A percentile compares a stretch with the other conserved stretches of the same genome.
These are phyloP conservation scores for Choanephora cucurbitarum DNA, from an alignment of 371 early-diverging fungal genomes.

Conservation along the genomic window DNA sequence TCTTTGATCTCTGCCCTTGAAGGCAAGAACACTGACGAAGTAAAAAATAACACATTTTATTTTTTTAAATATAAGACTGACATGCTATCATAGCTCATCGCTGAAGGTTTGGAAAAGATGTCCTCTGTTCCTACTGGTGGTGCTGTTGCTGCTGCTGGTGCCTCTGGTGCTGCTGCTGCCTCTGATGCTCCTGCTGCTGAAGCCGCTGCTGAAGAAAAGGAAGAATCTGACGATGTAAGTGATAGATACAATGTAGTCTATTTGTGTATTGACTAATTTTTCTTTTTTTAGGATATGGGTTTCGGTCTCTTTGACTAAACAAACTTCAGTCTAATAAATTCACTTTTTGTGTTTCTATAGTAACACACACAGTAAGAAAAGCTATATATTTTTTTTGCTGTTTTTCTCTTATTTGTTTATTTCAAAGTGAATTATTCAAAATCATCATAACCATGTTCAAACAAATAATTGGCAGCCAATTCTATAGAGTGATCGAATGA, in stretches of 20 bases:
- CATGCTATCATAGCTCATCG: constrained; percentile 62
- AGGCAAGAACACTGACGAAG: constrained; percentile 90
- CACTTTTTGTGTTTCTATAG: too few relatives aligned
- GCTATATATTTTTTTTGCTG: too few relatives aligned
- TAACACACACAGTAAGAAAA: too few relatives aligned
- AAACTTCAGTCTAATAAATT: too few relatives aligned
- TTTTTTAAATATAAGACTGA: not conserved
- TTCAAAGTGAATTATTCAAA: constrained; percentile 33
- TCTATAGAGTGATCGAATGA: constrained; percentile 40
- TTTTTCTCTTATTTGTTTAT: too few relatives aligned
- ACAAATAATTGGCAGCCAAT: constrained; percentile 94
- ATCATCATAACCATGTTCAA: constrained; percentile 72
- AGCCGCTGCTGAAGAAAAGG: constrained; percentile 64
- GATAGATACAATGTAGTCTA: not conserved
- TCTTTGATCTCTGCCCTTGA: constrained; percentile 80
- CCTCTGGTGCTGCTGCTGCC: constrained; percentile 52
- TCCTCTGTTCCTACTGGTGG: constrained; percentile 92
- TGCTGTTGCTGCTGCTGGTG: constrained; percentile 73
- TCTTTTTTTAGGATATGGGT: constrained; percentile 44
- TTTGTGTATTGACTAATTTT: not conserved
- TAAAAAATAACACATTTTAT: constrained; percentile 19
- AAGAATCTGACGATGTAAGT: constrained; percentile 83
- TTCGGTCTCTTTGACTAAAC: constrained; percentile 55
- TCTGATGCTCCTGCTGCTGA: constrained; percentile 56
- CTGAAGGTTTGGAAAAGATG: constrained; percentile 90